A percentile compares a stretch with the other conserved stretches of the same genome.
phyloP scores from a whole-genome alignment of 495 filamentous ascomycete species.

The Parathielavia appendiculata region DNA sequence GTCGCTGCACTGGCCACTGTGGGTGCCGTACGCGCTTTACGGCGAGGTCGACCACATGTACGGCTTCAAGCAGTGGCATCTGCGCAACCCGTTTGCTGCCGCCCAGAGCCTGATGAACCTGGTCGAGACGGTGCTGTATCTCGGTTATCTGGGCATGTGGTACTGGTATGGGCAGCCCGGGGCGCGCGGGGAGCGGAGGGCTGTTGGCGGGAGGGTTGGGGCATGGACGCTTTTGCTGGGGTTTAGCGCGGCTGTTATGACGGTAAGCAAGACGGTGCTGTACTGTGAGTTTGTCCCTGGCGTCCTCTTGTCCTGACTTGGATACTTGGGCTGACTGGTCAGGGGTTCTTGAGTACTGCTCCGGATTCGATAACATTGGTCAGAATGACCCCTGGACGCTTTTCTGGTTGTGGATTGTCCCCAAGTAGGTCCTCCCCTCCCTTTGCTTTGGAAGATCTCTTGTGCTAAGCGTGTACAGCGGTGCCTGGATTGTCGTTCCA shows the following conservation, averaged over 20 bases:
- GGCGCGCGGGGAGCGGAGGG: slow-evolving; percentile 31
- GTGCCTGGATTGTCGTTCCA: slow-evolving; percentile 72
- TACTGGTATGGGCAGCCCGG: slow-evolving; percentile 40
- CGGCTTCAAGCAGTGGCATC: slow-evolving; percentile 70
- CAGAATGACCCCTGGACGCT: slow-evolving; percentile 60
- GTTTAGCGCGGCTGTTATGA: slow-evolving; percentile 70
- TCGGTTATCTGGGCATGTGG: slow-evolving; percentile 62
- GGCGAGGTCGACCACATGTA: slow-evolving; percentile 78
- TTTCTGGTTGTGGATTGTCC: slow-evolving; percentile 67
- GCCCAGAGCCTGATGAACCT: slow-evolving; percentile 73
- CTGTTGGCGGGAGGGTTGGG: slow-evolving; percentile 53
- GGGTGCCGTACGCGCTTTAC: slow-evolving; percentile 77
- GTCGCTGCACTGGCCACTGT: slow-evolving; percentile 66
- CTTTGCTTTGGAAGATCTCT: not conserved
- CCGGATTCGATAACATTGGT: slow-evolving; percentile 71
- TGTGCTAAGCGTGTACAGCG: slow-evolving; percentile 46
- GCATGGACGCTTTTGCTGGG: slow-evolving; percentile 61
- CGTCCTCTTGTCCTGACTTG: not conserved
- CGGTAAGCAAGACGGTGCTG: slow-evolving; percentile 78
- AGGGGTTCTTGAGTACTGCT: slow-evolving; percentile 76
- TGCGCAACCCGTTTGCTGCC: slow-evolving; percentile 68
- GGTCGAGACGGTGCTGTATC: slow-evolving; percentile 65
- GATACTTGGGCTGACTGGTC: not conserved
- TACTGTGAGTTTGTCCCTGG: slow-evolving; percentile 59
- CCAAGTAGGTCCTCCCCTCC: slow-evolving; percentile 59